phyloP scores from a whole-genome alignment of 192 early-diverging fungal species.

The Dissophora globulifera region DNA sequence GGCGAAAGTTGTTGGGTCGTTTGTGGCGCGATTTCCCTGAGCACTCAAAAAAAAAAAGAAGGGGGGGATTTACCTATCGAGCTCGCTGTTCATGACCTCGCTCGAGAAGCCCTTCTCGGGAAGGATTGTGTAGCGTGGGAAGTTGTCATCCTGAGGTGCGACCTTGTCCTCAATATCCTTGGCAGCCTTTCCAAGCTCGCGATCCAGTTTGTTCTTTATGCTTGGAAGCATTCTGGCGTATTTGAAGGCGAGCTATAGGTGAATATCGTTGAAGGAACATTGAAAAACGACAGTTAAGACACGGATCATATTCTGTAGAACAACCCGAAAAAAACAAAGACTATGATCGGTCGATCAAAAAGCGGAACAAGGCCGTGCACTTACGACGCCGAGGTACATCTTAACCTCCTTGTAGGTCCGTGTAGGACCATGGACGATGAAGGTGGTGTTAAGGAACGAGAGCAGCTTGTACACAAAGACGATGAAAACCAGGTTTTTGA shows the following conservation, averaged over 20 bases:
- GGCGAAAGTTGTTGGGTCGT: too few species aligned
- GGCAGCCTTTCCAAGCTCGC: slow-evolving; percentile 81
- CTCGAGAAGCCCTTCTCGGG: slow-evolving; percentile 74
- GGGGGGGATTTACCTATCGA: slow-evolving; percentile 65
- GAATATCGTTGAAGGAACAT: background rate
- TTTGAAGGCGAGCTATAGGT: slow-evolving; percentile 57
- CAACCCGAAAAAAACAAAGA: too few species aligned
- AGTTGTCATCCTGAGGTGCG: slow-evolving; percentile 67
- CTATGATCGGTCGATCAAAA: too few species aligned
- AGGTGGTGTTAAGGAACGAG: slow-evolving; percentile 56
- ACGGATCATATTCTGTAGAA: too few species aligned
- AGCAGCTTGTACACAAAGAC: slow-evolving; percentile 64
- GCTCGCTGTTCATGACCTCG: slow-evolving; percentile 67
- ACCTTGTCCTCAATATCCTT: slow-evolving; percentile 85
- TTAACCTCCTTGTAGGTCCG: slow-evolving; percentile 60
- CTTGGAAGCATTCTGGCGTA: slow-evolving; percentile 59
- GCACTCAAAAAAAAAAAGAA: too few species aligned
- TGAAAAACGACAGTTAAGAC: too few species aligned
- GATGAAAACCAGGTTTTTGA: slow-evolving; percentile 73
- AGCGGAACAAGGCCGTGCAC: too few species aligned
- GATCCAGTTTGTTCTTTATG: slow-evolving; percentile 73
- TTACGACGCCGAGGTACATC: slow-evolving; percentile 57
- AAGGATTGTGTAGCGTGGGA: slow-evolving; percentile 70
- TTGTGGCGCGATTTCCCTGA: too few species aligned
- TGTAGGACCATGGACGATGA: slow-evolving; percentile 65